Percentiles rank a stretch among this genome's conserved stretches.
Evolutionary conservation across 331 rosid species (phyloP).

Genomic region (Rosa hybrid): DNA sequence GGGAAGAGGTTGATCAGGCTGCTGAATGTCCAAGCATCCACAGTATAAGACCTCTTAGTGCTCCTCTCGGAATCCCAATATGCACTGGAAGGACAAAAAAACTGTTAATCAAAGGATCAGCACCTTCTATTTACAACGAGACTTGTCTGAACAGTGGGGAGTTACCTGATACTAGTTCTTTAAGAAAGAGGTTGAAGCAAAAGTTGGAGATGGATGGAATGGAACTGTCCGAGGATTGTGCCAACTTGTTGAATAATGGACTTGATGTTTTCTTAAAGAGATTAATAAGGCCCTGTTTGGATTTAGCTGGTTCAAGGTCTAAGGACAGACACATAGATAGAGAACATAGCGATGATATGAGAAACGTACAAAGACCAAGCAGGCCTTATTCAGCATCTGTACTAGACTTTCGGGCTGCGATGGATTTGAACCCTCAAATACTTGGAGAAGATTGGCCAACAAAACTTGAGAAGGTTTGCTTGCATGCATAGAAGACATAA

Average conservation of each 20-base stretch:
- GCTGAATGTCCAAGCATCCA: constrained; percentile 30
- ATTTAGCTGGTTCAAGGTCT: constrained; percentile 48
- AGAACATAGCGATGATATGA: constrained; percentile 14
- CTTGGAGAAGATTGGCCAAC: constrained; percentile 67
- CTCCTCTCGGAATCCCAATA: constrained; percentile 63
- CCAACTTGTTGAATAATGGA: constrained; percentile 44
- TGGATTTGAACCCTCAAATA: constrained; percentile 55
- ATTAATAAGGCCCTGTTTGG: constrained; percentile 65
- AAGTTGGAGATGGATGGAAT: constrained; percentile 54
- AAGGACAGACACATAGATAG: constrained; percentile 23
- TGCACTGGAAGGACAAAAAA: constrained; percentile 32
- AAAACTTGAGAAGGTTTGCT: constrained; percentile 50
- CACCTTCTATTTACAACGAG: constrained; percentile 17
- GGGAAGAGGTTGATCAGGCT: constrained; percentile 60
- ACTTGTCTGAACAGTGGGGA: constrained; percentile 48
- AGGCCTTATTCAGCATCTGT: constrained; percentile 37
- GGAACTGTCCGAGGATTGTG: constrained; percentile 49
- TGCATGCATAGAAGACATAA: constrained; percentile 40
- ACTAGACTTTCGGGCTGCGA: constrained; percentile 54
- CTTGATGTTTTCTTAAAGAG: constrained; percentile 69
- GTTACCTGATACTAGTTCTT: constrained; percentile 54
- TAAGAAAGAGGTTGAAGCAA: constrained; percentile 49
- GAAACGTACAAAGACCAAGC: constrained; percentile 37
- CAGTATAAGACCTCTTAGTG: constrained; percentile 45
- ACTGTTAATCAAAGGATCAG: constrained; percentile 17